Percentiles rank a stretch among this genome's conserved stretches.
Evolutionary conservation across 192 early-diverging fungal genomes (phyloP).

Genomic region (Podila verticillata): DNA sequence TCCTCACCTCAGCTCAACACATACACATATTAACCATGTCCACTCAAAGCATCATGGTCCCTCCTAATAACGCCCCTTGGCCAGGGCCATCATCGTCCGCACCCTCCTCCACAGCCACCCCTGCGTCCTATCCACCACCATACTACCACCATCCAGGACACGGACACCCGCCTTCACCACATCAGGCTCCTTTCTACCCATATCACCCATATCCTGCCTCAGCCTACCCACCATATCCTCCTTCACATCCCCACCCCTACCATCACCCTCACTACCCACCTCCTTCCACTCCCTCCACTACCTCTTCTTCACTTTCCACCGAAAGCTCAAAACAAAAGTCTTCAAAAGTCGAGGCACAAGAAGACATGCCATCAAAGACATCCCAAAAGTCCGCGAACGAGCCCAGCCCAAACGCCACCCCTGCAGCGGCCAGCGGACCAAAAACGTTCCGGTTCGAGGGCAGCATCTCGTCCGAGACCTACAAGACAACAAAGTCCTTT

Average conservation of each 20-base stretch:
- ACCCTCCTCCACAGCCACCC: neutral
- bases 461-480: conserved; percentile 23
- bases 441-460: conserved; percentile 46
- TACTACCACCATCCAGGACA: conserved; percentile 1
- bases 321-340: conserved; percentile 1
- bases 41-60: conserved; percentile 39
- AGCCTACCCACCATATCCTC: conserved; percentile 24
- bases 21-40: conserved; percentile 12
- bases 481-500: conserved; percentile 43
- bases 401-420: neutral
- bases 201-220: conserved; percentile 28
- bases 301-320: conserved; percentile 4
- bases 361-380: neutral
- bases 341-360: conserved; percentile 1
- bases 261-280: conserved; percentile 9
- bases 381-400: neutral
- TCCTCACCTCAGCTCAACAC: neutral
- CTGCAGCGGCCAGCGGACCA: conserved; percentile 9
- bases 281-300: neutral
- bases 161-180: conserved; percentile 20
- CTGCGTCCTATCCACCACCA: neutral
- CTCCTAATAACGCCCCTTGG: conserved; percentile 43
- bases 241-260: neutral
- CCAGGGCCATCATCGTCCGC: conserved; percentile 12
- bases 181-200: conserved; percentile 40